phyloP scores from a whole-genome alignment of 768 basidiomycete genomes.

The Tulasnella sp. region DNA sequence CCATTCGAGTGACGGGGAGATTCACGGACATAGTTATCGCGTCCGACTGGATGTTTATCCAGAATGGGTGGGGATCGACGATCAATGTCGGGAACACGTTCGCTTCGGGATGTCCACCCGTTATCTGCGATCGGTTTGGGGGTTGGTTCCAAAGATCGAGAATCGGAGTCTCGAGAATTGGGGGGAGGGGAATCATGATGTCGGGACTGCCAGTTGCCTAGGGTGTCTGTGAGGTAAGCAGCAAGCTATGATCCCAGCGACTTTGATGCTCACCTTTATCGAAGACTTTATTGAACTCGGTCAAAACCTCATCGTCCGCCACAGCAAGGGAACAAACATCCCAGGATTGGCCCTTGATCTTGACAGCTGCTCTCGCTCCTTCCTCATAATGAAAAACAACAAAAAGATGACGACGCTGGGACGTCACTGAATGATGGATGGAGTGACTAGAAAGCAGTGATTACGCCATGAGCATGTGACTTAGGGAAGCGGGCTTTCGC shows the following conservation, averaged over 20 bases:
- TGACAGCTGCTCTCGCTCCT: conserved; percentile 4
- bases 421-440: background rate
- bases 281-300: conserved; percentile 5
- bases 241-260: background rate
- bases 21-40: background rate
- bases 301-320: conserved; percentile 1
- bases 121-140: conserved; percentile 4
- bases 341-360: conserved; percentile 6
- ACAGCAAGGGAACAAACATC: background rate
- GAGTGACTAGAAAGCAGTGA: conserved; percentile 2
- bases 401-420: conserved; percentile 2
- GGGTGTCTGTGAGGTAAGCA: background rate
- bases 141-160: background rate
- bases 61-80: too few species aligned
- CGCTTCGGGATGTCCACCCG: conserved; percentile 11
- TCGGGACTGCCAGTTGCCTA: conserved; percentile 6
- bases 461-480: too few species aligned
- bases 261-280: conserved; percentile 7
- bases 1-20: background rate
- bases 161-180: background rate
- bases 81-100: background rate
- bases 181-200: background rate
- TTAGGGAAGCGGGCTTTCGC: background rate
- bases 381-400: conserved; percentile 8
- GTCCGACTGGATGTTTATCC: background rate